Percentiles rank a stretch among this genome's conserved stretches.
phyloP scores from a whole-genome alignment of 768 basidiomycete genomes.

The Pholiota microspora region DNA sequence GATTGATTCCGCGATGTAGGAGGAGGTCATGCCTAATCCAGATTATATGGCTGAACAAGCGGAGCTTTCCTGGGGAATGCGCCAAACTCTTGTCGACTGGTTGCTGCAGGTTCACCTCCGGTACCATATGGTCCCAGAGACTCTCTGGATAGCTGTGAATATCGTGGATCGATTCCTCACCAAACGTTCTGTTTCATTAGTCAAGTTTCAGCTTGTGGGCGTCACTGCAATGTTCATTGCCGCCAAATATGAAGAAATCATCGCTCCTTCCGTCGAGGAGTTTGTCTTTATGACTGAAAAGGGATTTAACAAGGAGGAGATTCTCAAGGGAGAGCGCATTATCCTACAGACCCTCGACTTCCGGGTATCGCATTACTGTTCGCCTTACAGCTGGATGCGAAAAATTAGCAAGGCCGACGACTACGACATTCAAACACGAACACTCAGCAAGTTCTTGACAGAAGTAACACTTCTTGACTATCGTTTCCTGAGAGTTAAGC shows the following conservation, averaged over 20 bases:
- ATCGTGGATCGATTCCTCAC: conserved; percentile 92
- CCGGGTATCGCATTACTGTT: conserved; percentile 95
- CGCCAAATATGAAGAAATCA: conserved; percentile 98
- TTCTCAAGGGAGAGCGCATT: conserved; percentile 96
- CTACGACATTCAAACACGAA: conserved; percentile 97
- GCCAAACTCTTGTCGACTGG: conserved; percentile 97
- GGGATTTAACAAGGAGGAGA: conserved; percentile 91
- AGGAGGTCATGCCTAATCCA: conserved; percentile 84
- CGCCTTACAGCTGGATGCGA: conserved; percentile 98
- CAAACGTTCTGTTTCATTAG: conserved; percentile 80
- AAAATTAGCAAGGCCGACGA: conserved; percentile 98
- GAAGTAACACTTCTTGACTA: conserved; percentile 94
- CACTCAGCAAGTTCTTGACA: conserved; percentile 95
- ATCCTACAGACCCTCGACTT: conserved; percentile 95
- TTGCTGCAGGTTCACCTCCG: conserved; percentile 95
- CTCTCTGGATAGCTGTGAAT: conserved; percentile 98
- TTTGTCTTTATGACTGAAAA: conserved; percentile 98
- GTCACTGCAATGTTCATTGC: conserved; percentile 99
- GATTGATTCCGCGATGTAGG: conserved; percentile 41
- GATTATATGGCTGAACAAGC: conserved; percentile 93
- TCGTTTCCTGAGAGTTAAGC: conserved; percentile 90
- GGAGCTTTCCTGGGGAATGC: conserved; percentile 93
- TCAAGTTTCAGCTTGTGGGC: conserved; percentile 94
- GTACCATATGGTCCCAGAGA: conserved; percentile 99
- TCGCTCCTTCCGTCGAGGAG: conserved; percentile 96